Evolutionary conservation across 2,329 filamentous ascomycete genomes (phyloP).

Genomic region (Acephala macrosclerotiorum): DNA sequence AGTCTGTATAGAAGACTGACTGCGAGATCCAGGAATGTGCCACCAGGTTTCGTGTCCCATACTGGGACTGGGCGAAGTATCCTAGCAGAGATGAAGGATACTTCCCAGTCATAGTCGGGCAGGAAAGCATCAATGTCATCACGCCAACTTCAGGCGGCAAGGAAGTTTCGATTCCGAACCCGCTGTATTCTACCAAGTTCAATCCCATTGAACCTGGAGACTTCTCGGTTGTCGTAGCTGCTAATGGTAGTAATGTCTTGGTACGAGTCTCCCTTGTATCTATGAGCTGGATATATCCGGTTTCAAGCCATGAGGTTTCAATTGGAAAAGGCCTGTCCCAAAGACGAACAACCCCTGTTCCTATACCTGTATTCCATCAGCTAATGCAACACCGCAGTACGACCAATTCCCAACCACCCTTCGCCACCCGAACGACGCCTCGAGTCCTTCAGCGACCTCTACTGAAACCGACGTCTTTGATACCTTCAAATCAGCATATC

Average conservation of each 20-base stretch:
- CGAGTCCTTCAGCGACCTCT: slow-evolving; percentile 29
- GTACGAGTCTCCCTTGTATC: slow-evolving; percentile 19
- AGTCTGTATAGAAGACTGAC: too few relatives aligned
- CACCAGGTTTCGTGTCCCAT: too few relatives aligned
- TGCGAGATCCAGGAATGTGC: too few relatives aligned
- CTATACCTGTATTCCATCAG: too few relatives aligned
- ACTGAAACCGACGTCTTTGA: slow-evolving; percentile 32
- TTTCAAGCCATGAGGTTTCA: too few relatives aligned
- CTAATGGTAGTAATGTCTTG: slow-evolving; percentile 6
- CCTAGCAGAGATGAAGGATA: slow-evolving; percentile 42
- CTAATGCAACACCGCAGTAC: too few relatives aligned
- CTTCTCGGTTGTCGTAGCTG: slow-evolving; percentile 22
- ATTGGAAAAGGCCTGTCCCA: too few relatives aligned
- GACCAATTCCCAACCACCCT: slow-evolving; percentile 23
- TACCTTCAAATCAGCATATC: slow-evolving; percentile 34
- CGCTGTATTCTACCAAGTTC: slow-evolving; percentile 67
- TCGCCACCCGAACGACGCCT: slow-evolving; percentile 32
- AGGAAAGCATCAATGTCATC: slow-evolving; percentile 30
- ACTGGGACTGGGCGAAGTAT: not conserved
- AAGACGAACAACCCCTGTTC: too few relatives aligned
- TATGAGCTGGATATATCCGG: too few relatives aligned
- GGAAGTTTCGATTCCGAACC: slow-evolving; percentile 68
- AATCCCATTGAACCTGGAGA: slow-evolving; percentile 50
- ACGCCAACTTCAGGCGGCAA: slow-evolving; percentile 48
- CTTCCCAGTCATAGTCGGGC: slow-evolving; percentile 47